phyloP scores from a whole-genome alignment of 768 basidiomycete genomes.

The Tylopilus cervinicoccineus region DNA sequence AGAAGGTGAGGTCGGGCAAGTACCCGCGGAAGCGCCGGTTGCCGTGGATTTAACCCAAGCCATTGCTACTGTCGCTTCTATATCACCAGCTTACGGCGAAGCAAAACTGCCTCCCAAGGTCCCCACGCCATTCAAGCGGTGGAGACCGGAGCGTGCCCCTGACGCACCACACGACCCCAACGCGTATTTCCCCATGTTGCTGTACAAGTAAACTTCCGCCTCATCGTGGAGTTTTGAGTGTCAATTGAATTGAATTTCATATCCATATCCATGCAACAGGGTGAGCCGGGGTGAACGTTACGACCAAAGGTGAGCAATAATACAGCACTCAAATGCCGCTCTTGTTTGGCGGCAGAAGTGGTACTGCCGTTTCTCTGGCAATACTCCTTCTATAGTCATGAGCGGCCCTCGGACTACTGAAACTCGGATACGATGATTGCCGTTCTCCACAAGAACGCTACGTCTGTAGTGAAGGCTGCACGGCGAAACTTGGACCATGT shows the following conservation, averaged over 20 bases:
- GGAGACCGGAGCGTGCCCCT: conserved; percentile 67
- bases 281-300: not conserved
- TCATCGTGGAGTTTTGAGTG: not conserved
- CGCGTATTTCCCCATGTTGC: conserved; percentile 80
- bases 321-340: not conserved
- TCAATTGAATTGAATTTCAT: conserved; percentile 30
- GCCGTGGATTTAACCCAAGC: conserved; percentile 66
- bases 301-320: not conserved
- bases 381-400: not conserved
- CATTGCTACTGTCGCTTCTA: conserved; percentile 59
- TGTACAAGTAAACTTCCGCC: conserved; percentile 45
- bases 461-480: not conserved
- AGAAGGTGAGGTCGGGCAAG: conserved; percentile 38
- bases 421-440: not conserved
- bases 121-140: conserved; percentile 65
- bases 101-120: conserved; percentile 69
- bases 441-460: not conserved
- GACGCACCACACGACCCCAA: conserved; percentile 81
- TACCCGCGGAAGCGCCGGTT: conserved; percentile 42
- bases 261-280: too few relatives aligned
- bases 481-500: not conserved
- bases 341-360: not conserved
- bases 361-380: not conserved
- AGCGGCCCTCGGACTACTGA: not conserved
- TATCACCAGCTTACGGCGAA: conserved; percentile 55